These are phyloP conservation scores for Magnolia officinalis DNA, from an alignment of 164 flowering plant genomes.

Conservation along the genomic window DNA sequence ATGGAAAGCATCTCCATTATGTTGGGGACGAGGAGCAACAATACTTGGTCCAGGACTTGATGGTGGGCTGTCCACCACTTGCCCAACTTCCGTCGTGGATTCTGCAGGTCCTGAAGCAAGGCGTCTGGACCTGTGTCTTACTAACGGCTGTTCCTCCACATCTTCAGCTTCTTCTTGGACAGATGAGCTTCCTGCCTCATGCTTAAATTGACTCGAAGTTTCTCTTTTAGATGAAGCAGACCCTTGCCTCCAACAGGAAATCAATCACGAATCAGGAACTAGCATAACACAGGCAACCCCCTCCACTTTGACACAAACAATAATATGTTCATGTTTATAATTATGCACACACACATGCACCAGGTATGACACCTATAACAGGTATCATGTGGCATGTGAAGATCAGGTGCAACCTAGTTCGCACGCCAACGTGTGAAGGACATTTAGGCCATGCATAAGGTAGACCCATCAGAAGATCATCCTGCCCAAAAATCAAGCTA, in stretches of 20 bases:
- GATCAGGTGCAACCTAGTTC: no score
- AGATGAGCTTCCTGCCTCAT: constrained; percentile 58
- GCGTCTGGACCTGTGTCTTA: constrained; percentile 57
- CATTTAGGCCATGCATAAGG: no score
- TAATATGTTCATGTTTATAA: neutral
- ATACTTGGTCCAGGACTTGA: constrained; percentile 41
- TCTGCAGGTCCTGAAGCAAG: constrained; percentile 36
- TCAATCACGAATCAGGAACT: constrained; percentile 11
- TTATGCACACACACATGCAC: no score
- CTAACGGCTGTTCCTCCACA: constrained; percentile 63
- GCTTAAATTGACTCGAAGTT: constrained; percentile 28
- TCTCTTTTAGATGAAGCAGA: constrained; percentile 24
- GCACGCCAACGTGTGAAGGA: neutral
- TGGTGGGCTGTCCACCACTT: constrained; percentile 39
- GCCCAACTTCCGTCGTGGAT: constrained; percentile 35
- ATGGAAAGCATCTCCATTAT: constrained; percentile 42
- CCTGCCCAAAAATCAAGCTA: neutral
- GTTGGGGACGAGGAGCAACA: constrained; percentile 21
- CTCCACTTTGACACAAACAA: constrained; percentile 2
- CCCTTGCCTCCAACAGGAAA: constrained; percentile 27
- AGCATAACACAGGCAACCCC: neutral
- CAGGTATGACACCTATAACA: no score
- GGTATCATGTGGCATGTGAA: no score
- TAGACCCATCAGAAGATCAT: neutral
- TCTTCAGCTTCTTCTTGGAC: constrained; percentile 61